These are phyloP conservation scores for Pisolithus thermaeus DNA, from an alignment of 1,284 basidiomycete species.

Conservation along the genomic window DNA sequence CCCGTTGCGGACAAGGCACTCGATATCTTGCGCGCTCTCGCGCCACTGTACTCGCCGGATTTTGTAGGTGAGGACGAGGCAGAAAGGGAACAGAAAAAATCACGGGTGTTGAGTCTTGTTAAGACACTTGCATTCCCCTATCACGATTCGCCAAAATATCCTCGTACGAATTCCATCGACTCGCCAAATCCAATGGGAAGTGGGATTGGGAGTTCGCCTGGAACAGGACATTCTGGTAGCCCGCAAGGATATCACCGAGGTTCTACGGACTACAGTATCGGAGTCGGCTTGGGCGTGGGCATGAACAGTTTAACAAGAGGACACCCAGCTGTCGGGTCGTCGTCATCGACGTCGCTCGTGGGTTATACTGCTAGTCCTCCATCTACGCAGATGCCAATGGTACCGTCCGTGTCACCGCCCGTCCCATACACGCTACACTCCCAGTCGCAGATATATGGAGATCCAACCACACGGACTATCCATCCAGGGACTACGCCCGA, in stretches of 20 bases:
- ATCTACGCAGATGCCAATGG: conserved; percentile 10
- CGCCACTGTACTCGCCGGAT: conserved; percentile 62
- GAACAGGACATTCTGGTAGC: conserved; percentile 30
- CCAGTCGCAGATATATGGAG: conserved; percentile 22
- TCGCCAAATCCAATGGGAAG: conserved; percentile 36
- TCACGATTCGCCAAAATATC: conserved; percentile 56
- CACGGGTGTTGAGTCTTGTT: conserved; percentile 55
- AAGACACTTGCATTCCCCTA: conserved; percentile 74
- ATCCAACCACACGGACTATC: conserved; percentile 3
- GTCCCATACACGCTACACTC: conserved; percentile 21
- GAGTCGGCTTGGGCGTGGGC: neutral
- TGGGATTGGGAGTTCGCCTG: conserved; percentile 29
- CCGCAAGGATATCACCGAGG: conserved; percentile 24
- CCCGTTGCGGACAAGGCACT: conserved; percentile 67
- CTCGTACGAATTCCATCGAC: conserved; percentile 39
- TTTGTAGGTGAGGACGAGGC: conserved; percentile 43
- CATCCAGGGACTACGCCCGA: neutral
- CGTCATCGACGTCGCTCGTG: conserved; percentile 24
- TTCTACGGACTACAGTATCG: conserved; percentile 21
- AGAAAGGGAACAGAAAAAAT: conserved; percentile 54
- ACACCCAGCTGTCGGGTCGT: conserved; percentile 6
- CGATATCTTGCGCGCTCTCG: conserved; percentile 60
- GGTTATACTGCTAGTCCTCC: conserved; percentile 14
- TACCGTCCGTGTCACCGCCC: conserved; percentile 18
- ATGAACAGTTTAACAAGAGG: conserved; percentile 5